Evolutionary conservation across 768 basidiomycete species (phyloP), one percentile per base, ranked within the genome.

Genomic region (Pleurotus pulmonarius): DNA sequence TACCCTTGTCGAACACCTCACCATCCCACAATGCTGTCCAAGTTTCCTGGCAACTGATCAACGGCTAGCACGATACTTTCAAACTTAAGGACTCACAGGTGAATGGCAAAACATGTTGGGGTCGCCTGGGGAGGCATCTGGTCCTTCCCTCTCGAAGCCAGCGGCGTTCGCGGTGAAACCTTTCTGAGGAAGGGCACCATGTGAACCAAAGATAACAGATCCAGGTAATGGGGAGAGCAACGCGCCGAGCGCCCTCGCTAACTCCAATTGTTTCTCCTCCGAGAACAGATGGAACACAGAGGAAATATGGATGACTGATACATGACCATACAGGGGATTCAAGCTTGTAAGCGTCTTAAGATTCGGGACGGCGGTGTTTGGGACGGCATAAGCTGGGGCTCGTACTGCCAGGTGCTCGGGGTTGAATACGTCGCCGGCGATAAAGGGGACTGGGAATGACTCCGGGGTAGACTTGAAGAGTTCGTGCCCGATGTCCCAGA

Each of bases 401-500:
- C 57, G 60, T 9, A 65, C 64, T 13, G 62, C 62, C 38, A 81
- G 65, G 59, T 74, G 71, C 9, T 58, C 56, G 5, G 69, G 61
- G 56, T 80, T 69, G 41, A 82, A 71, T 3, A 64, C 70, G 49
- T 82, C 70, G 2, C 80, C 81, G 13, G 70, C 63, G 15, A 81
- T 40, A 63, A 81, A 81, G 1, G 65, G 61, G 9, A 71, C 74
- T 1, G 78, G 76, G 61, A 77, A 79, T 1, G 71, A 68, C 46
- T 70, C 61, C 0, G 71, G 71, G 3, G 65, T 73, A 22, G 72
- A 69, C 38, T 60, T 70, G 64, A 79, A 83, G 5, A 83, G 69
- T 41, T 69, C 66, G 57, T 82, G 77, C 0, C 81, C 81, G 5
- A 78, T 65, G 3, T 73, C 69, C 78, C 78, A 80, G 57, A 77